Conservation (phyloP, 768 basidiomycete genomes). For the Amanita inopinata region DNA sequence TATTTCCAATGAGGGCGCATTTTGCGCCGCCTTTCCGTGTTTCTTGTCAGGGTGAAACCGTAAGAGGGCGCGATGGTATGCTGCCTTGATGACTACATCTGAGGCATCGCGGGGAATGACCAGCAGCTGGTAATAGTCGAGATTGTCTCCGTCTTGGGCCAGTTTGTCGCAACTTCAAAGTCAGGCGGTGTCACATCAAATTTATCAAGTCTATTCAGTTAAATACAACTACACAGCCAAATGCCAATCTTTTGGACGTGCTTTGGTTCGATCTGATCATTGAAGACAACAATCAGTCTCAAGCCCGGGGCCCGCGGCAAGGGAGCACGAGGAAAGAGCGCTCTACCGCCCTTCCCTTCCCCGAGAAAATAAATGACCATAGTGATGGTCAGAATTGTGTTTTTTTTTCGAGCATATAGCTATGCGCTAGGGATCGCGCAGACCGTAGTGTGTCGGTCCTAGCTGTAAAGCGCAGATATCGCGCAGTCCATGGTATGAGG, state of each 20-base stretch:
- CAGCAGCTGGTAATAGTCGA: conserved; percentile 56
- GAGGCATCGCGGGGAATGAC: conserved; percentile 40
- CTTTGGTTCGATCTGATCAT: conserved; percentile 10
- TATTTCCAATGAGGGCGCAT: conserved; percentile 30
- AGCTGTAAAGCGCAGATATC: too few species aligned
- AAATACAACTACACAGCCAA: too few species aligned
- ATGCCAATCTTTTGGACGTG: conserved; percentile 11
- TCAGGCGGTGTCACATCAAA: too few species aligned
- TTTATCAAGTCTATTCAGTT: too few species aligned
- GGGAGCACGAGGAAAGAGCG: conserved; percentile 13
- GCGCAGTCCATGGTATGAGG: neutral
- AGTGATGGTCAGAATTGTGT: too few species aligned
- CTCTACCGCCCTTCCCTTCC: conserved; percentile 6
- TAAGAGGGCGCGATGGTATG: conserved; percentile 59
- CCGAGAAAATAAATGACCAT: too few species aligned
- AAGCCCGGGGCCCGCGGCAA: conserved; percentile 15
- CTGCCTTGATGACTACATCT: conserved; percentile 49
- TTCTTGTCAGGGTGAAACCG: conserved; percentile 47
- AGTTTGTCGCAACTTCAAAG: conserved; percentile 2
- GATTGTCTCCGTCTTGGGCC: neutral
- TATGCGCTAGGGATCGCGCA: too few species aligned
- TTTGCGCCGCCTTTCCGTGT: conserved; percentile 7
- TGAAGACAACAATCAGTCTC: conserved; percentile 2
- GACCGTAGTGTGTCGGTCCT: too few species aligned
- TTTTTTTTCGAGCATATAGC: too few species aligned